These are phyloP conservation scores for Zostera marina DNA, from an alignment of 116 monocot species.

Conservation along the genomic window DNA sequence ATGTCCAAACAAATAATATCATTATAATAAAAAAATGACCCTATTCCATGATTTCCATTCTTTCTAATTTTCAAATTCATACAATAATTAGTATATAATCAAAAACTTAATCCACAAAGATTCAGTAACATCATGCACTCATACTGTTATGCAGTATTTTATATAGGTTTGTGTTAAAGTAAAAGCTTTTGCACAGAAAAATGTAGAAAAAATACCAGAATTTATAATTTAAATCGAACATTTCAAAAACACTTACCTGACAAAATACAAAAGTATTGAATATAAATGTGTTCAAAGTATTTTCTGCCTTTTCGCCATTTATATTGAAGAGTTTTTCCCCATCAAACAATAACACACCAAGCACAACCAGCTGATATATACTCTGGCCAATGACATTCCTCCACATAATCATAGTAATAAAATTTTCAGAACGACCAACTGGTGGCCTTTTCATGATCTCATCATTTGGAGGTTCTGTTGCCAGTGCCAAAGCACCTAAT, in stretches of 20 bases:
- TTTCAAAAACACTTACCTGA: constrained; percentile 12
- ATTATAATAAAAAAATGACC: background rate
- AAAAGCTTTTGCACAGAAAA: no score
- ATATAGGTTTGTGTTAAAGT: no score
- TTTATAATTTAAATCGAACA: background rate
- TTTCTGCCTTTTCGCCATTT: background rate
- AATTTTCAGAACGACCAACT: constrained; percentile 20
- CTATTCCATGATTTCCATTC: no score
- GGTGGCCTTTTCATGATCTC: constrained; percentile 11
- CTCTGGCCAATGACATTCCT: constrained; percentile 32
- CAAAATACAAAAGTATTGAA: constrained; percentile 51
- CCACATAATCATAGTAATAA: constrained; percentile 46
- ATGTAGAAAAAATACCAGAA: background rate
- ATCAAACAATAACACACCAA: constrained; percentile 20
- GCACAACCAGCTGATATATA: constrained; percentile 22
- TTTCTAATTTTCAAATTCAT: no score
- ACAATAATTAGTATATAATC: no score
- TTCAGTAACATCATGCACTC: no score
- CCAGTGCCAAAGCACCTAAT: constrained; percentile 14
- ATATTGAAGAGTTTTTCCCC: constrained; percentile 17
- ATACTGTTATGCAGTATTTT: no score
- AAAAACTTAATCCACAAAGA: no score
- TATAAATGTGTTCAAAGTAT: constrained; percentile 29
- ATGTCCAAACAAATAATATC: background rate
- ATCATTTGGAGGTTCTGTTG: constrained; percentile 15